Percentiles rank a stretch among this genome's conserved stretches.
Evolutionary conservation across 2,329 filamentous ascomycete species (phyloP).

Genomic region (Ophiostoma fasciatum): DNA sequence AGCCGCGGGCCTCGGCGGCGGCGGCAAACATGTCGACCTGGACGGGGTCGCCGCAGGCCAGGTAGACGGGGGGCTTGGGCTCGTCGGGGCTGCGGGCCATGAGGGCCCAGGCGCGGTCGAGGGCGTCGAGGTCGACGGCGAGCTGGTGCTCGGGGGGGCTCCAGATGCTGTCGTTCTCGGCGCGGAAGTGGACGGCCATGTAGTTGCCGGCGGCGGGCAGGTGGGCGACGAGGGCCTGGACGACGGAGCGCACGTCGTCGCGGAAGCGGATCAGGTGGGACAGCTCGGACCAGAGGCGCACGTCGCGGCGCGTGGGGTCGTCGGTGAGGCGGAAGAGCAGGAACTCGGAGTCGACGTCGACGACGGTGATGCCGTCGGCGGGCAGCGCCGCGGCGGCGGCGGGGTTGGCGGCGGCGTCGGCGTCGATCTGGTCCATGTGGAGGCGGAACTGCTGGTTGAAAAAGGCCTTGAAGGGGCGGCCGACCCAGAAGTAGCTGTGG

Average conservation of each 20-base stretch:
- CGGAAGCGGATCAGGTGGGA: conserved; percentile 18
- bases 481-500: conserved; percentile 19
- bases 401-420: conserved; percentile 3
- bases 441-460: conserved; percentile 9
- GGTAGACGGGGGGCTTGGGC: conserved; percentile 17
- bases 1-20: conserved; percentile 18
- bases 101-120: conserved; percentile 18
- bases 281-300: conserved; percentile 21
- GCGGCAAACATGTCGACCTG: conserved; percentile 18
- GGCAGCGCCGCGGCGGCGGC: not conserved
- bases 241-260: conserved; percentile 15
- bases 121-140: conserved; percentile 18
- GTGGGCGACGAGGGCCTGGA: conserved; percentile 13
- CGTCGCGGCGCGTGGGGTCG: conserved; percentile 19
- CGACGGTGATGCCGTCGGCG: conserved; percentile 15
- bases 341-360: conserved; percentile 18
- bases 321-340: conserved; percentile 22
- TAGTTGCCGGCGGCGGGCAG: conserved; percentile 14
- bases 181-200: conserved; percentile 22
- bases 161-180: conserved; percentile 23
- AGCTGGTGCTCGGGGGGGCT: conserved; percentile 20
- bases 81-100: conserved; percentile 12
- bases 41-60: conserved; percentile 20
- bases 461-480: conserved; percentile 16
- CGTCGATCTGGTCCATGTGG: conserved; percentile 3